Evolutionary conservation across 108 stramenopile species (phyloP).

Genomic region (Pseudonitzschia multiseries): DNA sequence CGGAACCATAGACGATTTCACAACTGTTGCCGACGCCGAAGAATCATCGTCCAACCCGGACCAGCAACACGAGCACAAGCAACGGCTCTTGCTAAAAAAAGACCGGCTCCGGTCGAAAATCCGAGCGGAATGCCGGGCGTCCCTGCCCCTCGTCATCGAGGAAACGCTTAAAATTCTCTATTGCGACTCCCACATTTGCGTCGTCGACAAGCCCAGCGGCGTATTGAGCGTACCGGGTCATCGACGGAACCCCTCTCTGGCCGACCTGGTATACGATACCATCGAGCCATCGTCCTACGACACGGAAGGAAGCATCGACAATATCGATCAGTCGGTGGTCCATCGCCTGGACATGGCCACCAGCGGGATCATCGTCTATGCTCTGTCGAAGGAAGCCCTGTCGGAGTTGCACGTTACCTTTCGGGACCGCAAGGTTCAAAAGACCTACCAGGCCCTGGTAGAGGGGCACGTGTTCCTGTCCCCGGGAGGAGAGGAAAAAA

Average conservation of each 20-base stretch:
- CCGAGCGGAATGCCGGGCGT: constrained; percentile 15
- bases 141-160: neutral
- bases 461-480: constrained; percentile 28
- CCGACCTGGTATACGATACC: constrained; percentile 49
- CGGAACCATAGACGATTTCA: neutral
- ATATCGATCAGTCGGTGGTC: constrained; percentile 67
- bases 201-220: constrained; percentile 66
- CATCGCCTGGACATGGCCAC: constrained; percentile 88
- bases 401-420: constrained; percentile 59
- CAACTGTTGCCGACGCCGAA: too few relatives aligned
- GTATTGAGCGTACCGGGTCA: constrained; percentile 71
- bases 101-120: constrained; percentile 7
- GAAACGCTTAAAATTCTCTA: constrained; percentile 51
- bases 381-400: constrained; percentile 49
- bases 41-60: too few relatives aligned
- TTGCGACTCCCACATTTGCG: constrained; percentile 60
- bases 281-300: constrained; percentile 24
- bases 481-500: neutral
- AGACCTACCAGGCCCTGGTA: constrained; percentile 52
- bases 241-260: constrained; percentile 64
- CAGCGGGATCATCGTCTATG: constrained; percentile 71
- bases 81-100: neutral
- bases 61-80: neutral
- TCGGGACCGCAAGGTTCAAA: constrained; percentile 43
- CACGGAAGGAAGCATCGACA: constrained; percentile 12